These are phyloP conservation scores for Auricularia sp. DNA, from an alignment of 768 basidiomycete genomes.

Conservation along the genomic window DNA sequence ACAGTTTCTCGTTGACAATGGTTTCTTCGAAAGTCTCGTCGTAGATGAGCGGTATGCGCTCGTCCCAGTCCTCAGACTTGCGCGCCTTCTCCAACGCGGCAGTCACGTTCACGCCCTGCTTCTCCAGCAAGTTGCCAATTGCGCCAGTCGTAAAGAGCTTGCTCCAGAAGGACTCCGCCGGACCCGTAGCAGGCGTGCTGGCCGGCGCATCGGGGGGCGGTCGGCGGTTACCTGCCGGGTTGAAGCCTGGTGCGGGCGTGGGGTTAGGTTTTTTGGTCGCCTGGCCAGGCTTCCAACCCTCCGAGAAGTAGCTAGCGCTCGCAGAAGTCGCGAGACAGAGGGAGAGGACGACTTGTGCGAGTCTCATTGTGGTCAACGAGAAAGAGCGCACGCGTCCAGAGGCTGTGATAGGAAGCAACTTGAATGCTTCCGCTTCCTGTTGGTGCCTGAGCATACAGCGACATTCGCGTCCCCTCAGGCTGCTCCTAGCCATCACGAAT, in stretches of 20 bases:
- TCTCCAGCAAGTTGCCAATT: conserved; percentile 41
- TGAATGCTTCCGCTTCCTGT: no score
- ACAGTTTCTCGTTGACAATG: conserved; percentile 60
- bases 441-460: no score
- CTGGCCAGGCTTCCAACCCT: conserved; percentile 76
- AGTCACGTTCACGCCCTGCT: conserved; percentile 63
- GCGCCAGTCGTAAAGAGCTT: conserved; percentile 43
- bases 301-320: conserved; percentile 66
- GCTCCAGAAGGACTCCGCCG: conserved; percentile 15
- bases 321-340: conserved; percentile 28
- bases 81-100: conserved; percentile 34
- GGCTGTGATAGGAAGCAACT: background rate
- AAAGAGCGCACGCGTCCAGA: conserved; percentile 14
- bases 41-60: conserved; percentile 66
- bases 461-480: no score
- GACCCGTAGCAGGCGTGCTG: background rate
- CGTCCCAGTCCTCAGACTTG: conserved; percentile 47
- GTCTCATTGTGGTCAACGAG: conserved; percentile 40
- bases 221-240: conserved; percentile 5
- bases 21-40: conserved; percentile 70
- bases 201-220: background rate
- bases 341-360: conserved; percentile 26
- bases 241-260: conserved; percentile 14
- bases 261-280: conserved; percentile 25
- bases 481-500: no score